These are phyloP conservation scores for Colletotrichum navitas DNA, from an alignment of 2,329 filamentous ascomycete species.

Conservation along the genomic window DNA sequence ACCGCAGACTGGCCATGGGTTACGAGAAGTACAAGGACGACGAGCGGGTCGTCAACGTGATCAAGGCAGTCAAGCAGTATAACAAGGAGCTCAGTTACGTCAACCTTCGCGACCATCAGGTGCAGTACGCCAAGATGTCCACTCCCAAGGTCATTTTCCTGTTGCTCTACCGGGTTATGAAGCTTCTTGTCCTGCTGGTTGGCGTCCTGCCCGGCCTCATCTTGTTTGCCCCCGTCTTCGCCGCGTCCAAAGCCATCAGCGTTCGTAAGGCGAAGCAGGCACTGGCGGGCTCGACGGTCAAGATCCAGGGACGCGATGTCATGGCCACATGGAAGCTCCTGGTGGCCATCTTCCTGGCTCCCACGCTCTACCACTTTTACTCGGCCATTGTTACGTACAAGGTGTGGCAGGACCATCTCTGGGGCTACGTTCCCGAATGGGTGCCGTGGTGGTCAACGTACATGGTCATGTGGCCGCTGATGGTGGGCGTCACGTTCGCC, in stretches of 20 bases:
- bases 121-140: conserved; percentile 89
- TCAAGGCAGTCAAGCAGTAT: conserved; percentile 83
- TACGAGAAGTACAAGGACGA: conserved; percentile 95
- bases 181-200: conserved; percentile 81
- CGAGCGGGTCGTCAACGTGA: conserved; percentile 81
- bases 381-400: conserved; percentile 79
- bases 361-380: conserved; percentile 86
- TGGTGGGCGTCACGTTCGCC: conserved; percentile 90
- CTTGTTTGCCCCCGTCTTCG: conserved; percentile 90
- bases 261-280: conserved; percentile 85
- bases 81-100: conserved; percentile 88
- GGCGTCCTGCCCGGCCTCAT: conserved; percentile 88
- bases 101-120: conserved; percentile 92
- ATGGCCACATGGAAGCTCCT: conserved; percentile 96
- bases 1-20: conserved; percentile 88
- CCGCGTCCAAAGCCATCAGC: conserved; percentile 85
- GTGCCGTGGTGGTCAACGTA: conserved; percentile 85
- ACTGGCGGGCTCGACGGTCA: conserved; percentile 87
- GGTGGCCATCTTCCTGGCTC: conserved; percentile 86
- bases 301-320: conserved; percentile 88
- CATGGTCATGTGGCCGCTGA: conserved; percentile 80
- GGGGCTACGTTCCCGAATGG: conserved; percentile 84
- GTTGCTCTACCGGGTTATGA: conserved; percentile 83
- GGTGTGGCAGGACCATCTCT: conserved; percentile 84
- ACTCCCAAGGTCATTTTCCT: conserved; percentile 80